Evolutionary conservation across 371 early-diverging fungal species (phyloP), one percentile per base, ranked within the genome.

Genomic region (Parasitella parasitica): DNA sequence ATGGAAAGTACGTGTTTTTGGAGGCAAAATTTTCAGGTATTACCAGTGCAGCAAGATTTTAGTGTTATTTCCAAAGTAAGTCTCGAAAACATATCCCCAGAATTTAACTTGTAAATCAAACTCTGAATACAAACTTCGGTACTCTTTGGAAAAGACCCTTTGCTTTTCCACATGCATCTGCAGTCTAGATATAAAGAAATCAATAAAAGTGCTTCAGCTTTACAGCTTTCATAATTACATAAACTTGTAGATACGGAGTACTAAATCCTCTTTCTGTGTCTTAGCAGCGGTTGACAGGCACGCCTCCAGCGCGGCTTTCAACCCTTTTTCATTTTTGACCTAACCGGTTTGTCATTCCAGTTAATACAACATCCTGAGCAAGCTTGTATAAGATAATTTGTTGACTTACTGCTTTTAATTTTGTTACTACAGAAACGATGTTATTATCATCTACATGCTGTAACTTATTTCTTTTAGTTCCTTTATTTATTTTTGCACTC

Each of bases 51-150:
- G 32, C 8, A 53, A 61, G 53, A 61, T 54, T 48, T 49, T 52
- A 13, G 28, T 37, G 52, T 26, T 55, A 37, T 51, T 35, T 49
- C 57, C 64, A 63, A 57, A 35, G 24, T 50, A 63, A 36, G 37
- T 36, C 41, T 57, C 57, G 28, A 49, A 56, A 26, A 63, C 52
- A n/a, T n/a, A n/a, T n/a, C n/a, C n/a, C n/a, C n/a, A n/a, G n/a
- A n/a, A n/a, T n/a, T n/a, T n/a, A n/a, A n/a, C n/a, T 28, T 57
- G 64, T 27, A 63, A 63, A 63, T 63, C 57, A 35, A 52, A 63
- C 24, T 63, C 64, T 30, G 64, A 63, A 34, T 57, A 63, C 38
- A 41, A 27, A 18, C 27, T 51, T 32, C 28, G 20, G 43, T 63
- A 43, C 35, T 57, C 64, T 34, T 32, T 57, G 32, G 64, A 63